Percentiles rank a stretch among this genome's conserved stretches.
These are phyloP conservation scores for Eutrema yunnanense DNA, from an alignment of 345 rosid genomes.

Conservation along the genomic window DNA sequence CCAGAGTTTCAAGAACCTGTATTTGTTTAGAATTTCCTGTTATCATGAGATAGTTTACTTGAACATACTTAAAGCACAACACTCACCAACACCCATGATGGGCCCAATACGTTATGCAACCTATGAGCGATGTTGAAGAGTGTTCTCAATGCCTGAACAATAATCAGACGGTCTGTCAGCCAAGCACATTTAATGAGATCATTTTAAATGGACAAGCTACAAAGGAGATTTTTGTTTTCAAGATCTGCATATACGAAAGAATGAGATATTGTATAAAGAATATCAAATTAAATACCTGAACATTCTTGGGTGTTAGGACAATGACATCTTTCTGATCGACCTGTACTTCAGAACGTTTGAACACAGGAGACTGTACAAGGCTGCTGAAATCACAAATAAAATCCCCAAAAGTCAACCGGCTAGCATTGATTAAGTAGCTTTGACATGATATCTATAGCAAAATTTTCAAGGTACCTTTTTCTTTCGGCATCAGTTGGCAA, in stretches of 20 bases:
- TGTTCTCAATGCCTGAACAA: constrained; percentile 79
- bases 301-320: constrained; percentile 92
- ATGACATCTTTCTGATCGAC: constrained; percentile 70
- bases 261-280: neutral
- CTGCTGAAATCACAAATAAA: constrained; percentile 50
- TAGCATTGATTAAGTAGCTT: constrained; percentile 6
- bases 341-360: constrained; percentile 66
- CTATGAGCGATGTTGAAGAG: constrained; percentile 96
- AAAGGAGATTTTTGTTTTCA: neutral
- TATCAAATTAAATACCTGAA: constrained; percentile 56
- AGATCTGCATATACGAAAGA: constrained; percentile 8
- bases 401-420: constrained; percentile 5
- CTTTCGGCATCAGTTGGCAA: constrained; percentile 74
- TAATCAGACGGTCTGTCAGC: constrained; percentile 15
- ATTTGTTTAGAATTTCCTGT: constrained; percentile 20
- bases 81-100: constrained; percentile 99
- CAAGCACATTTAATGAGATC: neutral
- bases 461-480: constrained; percentile 48
- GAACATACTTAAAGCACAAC: constrained; percentile 19
- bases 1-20: constrained; percentile 92
- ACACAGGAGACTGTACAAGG: constrained; percentile 61
- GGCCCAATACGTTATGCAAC: constrained; percentile 89
- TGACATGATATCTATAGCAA: constrained; percentile 6
- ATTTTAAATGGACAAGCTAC: neutral
- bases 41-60: constrained; percentile 17